Conservation (phyloP, 2,329 filamentous ascomycete species). For the Talaromyces pinophilus region DNA sequence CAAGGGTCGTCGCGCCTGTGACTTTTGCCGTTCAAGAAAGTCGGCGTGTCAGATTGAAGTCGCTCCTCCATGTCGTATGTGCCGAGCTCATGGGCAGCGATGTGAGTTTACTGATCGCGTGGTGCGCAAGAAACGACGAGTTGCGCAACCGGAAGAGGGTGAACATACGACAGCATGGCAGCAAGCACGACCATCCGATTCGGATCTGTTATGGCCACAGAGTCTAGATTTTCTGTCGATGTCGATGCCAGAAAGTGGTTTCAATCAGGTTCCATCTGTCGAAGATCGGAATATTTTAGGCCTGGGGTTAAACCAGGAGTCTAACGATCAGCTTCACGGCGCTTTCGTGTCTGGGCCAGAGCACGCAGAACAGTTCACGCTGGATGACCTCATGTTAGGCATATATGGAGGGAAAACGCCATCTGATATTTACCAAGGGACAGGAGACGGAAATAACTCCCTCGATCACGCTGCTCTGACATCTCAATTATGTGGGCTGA, state of each 20-base stretch:
- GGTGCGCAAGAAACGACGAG: slow-evolving; percentile 10
- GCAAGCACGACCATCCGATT: not conserved
- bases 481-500: slow-evolving; percentile 15
- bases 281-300: slow-evolving; percentile 1
- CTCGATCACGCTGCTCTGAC: slow-evolving; percentile 13
- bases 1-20: slow-evolving; percentile 17
- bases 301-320: not conserved
- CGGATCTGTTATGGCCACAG: slow-evolving; percentile 17
- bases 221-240: slow-evolving; percentile 13
- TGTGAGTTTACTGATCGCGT: slow-evolving; percentile 16
- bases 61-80: slow-evolving; percentile 19
- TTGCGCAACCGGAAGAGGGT: not conserved
- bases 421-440: slow-evolving; percentile 2
- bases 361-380: slow-evolving; percentile 12
- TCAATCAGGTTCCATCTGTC: not conserved
- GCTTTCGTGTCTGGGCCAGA: slow-evolving; percentile 9
- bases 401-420: slow-evolving; percentile 13
- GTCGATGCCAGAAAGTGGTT: slow-evolving; percentile 4
- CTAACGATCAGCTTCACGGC: not conserved
- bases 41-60: slow-evolving; percentile 19
- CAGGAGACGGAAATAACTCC: not conserved
- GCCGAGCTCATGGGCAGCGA: slow-evolving; percentile 14
- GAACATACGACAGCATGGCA: not conserved
- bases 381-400: slow-evolving; percentile 18
- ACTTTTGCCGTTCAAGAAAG: slow-evolving; percentile 20